Evolutionary conservation across 2,329 filamentous ascomycete species (phyloP).

Genomic region (Fusarium cyanostomum): DNA sequence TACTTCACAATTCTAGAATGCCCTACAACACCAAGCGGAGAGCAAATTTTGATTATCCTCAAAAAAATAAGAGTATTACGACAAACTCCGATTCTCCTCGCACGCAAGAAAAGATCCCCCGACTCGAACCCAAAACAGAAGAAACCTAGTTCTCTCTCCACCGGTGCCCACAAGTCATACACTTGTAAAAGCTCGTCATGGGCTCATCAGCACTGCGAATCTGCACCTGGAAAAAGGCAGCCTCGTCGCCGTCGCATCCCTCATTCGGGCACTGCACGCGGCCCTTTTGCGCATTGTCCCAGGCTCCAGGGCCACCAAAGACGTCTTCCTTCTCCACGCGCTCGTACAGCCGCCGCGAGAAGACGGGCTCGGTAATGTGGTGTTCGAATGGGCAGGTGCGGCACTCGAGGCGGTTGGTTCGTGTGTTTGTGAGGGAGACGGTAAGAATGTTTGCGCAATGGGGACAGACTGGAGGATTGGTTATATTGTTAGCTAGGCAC

Average conservation of each 20-base stretch:
- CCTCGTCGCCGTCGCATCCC: slow-evolving; percentile 81
- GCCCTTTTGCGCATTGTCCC: slow-evolving; percentile 90
- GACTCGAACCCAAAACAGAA: slow-evolving; percentile 15
- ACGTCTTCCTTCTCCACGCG: slow-evolving; percentile 90
- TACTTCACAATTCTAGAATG: not conserved
- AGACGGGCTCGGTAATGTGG: slow-evolving; percentile 80
- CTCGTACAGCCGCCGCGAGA: slow-evolving; percentile 83
- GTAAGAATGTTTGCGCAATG: slow-evolving; percentile 86
- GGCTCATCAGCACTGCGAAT: slow-evolving; percentile 98
- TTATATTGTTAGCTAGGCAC: slow-evolving; percentile 13
- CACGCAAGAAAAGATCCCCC: slow-evolving; percentile 23
- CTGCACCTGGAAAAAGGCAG: slow-evolving; percentile 96
- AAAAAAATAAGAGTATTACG: slow-evolving; percentile 14
- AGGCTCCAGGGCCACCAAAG: slow-evolving; percentile 86
- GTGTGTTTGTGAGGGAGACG: slow-evolving; percentile 67
- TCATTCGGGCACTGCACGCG: slow-evolving; percentile 84
- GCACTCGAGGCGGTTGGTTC: slow-evolving; percentile 88
- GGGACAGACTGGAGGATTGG: slow-evolving; percentile 72
- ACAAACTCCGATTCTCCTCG: slow-evolving; percentile 33
- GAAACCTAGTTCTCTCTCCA: slow-evolving; percentile 72
- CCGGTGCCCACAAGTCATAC: slow-evolving; percentile 71
- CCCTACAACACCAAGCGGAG: not conserved
- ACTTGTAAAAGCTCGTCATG: slow-evolving; percentile 96
- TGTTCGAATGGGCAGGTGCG: slow-evolving; percentile 95
- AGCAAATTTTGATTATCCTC: slow-evolving; percentile 4